Conservation (phyloP, 352 stramenopile genomes). For the Pythium apleroticum region DNA sequence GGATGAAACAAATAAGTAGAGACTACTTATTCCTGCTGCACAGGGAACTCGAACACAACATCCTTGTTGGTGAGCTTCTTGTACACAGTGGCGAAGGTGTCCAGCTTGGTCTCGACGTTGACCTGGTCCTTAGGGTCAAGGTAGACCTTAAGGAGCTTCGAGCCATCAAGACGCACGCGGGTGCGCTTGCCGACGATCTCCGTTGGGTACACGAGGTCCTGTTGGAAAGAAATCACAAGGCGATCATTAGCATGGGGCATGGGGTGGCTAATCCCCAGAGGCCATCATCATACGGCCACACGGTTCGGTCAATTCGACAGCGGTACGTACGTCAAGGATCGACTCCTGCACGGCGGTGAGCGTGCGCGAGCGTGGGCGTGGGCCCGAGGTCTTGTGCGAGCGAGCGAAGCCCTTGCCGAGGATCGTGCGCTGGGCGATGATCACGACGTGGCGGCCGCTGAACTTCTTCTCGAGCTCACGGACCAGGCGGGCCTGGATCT, state of each 20-base stretch:
- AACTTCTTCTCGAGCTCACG: constrained; percentile 99
- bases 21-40: constrained; percentile 81
- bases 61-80: constrained; percentile 99
- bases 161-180: constrained; percentile 95
- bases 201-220: constrained; percentile 99
- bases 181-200: constrained; percentile 99
- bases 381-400: constrained; percentile 93
- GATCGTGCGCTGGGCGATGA: constrained; percentile 99
- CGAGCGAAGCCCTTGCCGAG: constrained; percentile 97
- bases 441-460: constrained; percentile 97
- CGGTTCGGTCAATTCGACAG: constrained; percentile 9
- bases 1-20: constrained; percentile 25
- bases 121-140: constrained; percentile 98
- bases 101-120: constrained; percentile 99
- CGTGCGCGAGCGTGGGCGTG: constrained; percentile 96
- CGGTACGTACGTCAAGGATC: constrained; percentile 95
- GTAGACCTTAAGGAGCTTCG: constrained; percentile 98
- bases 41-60: constrained; percentile 97
- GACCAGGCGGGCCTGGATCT: constrained; percentile 98
- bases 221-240: constrained; percentile 29
- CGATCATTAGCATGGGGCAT: constrained; percentile 83
- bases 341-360: constrained; percentile 98
- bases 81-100: constrained; percentile 99
- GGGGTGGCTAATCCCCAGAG: constrained; percentile 88
- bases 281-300: constrained; percentile 81